phyloP scores from a whole-genome alignment of 1,139 yeast genomes.

The Waltiozyma sp. region DNA sequence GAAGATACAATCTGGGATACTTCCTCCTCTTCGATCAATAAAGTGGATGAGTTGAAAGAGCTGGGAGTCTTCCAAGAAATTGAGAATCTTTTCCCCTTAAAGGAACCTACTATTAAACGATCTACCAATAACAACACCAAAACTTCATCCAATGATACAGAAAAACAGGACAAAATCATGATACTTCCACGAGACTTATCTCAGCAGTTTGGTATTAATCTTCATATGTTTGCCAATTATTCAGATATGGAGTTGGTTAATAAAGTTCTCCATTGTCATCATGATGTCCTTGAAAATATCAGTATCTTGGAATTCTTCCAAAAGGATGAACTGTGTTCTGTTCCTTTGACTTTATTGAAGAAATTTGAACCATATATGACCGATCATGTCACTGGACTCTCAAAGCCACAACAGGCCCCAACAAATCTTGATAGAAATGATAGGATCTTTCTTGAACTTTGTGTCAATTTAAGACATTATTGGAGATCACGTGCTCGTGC shows the following conservation, averaged over 20 bases:
- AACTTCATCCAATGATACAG: constrained; percentile 8
- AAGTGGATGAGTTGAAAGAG: constrained; percentile 44
- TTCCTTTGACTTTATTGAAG: constrained; percentile 55
- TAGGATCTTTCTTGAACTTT: constrained; percentile 63
- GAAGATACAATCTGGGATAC: constrained; percentile 79
- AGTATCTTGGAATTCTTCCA: constrained; percentile 77
- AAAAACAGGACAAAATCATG: constrained; percentile 33
- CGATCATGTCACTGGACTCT: constrained; percentile 31
- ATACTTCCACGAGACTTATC: constrained; percentile 74
- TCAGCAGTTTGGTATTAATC: constrained; percentile 84
- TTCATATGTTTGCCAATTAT: constrained; percentile 63
- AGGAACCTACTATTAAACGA: constrained; percentile 25
- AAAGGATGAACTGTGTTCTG: constrained; percentile 58
- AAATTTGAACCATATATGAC: constrained; percentile 65
- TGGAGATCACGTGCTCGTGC: constrained; percentile 87
- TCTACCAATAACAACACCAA: not conserved
- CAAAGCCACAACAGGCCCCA: constrained; percentile 47
- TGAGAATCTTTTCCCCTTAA: constrained; percentile 55
- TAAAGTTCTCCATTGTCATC: constrained; percentile 63
- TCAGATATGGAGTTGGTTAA: constrained; percentile 52
- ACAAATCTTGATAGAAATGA: constrained; percentile 69
- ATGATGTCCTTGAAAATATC: constrained; percentile 52
- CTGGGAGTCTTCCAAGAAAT: constrained; percentile 73
- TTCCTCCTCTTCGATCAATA: constrained; percentile 19
- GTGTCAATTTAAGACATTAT: constrained; percentile 67